A percentile compares a stretch with the other conserved stretches of the same genome.
Conservation (phyloP, 2,329 filamentous ascomycete genomes). For the Verticillium longisporum region DNA sequence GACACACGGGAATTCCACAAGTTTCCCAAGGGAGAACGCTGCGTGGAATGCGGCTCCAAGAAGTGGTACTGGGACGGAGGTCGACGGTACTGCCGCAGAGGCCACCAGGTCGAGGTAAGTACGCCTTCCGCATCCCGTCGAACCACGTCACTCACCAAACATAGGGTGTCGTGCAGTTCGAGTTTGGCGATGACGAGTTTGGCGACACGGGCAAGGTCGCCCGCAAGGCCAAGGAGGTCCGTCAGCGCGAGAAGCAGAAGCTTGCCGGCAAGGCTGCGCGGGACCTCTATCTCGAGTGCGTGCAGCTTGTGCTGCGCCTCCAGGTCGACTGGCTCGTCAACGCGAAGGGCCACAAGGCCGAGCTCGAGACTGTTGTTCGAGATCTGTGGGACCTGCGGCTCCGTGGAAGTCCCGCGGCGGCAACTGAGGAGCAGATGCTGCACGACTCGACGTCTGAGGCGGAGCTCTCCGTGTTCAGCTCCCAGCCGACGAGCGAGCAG, state of each 20-base stretch:
- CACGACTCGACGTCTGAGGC: constrained; percentile 17
- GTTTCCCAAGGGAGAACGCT: constrained; percentile 46
- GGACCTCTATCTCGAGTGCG: constrained; percentile 73
- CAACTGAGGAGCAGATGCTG: constrained; percentile 16
- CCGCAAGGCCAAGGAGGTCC: constrained; percentile 51
- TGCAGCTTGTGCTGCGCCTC: constrained; percentile 78
- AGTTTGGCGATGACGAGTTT: constrained; percentile 60
- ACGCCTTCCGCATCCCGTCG: neutral
- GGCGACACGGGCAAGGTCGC: constrained; percentile 49
- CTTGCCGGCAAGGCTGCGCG: constrained; percentile 62
- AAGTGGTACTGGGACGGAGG: constrained; percentile 71
- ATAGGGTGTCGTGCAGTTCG: constrained; percentile 49
- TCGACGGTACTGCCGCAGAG: constrained; percentile 70
- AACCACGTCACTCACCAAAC: neutral
- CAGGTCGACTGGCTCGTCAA: constrained; percentile 71
- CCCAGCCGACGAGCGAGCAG: constrained; percentile 21
- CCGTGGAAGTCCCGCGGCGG: constrained; percentile 32
- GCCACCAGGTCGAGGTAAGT: constrained; percentile 69
- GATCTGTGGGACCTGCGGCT: constrained; percentile 79
- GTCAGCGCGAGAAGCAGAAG: constrained; percentile 46
- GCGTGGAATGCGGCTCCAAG: constrained; percentile 62
- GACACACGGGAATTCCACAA: constrained; percentile 32
- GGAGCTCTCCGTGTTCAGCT: constrained; percentile 30
- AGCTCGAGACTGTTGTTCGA: constrained; percentile 72
- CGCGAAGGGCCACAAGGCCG: constrained; percentile 56